These are phyloP conservation scores for Candolleomyces eurysporus DNA, from an alignment of 768 basidiomycete species.

Conservation along the genomic window DNA sequence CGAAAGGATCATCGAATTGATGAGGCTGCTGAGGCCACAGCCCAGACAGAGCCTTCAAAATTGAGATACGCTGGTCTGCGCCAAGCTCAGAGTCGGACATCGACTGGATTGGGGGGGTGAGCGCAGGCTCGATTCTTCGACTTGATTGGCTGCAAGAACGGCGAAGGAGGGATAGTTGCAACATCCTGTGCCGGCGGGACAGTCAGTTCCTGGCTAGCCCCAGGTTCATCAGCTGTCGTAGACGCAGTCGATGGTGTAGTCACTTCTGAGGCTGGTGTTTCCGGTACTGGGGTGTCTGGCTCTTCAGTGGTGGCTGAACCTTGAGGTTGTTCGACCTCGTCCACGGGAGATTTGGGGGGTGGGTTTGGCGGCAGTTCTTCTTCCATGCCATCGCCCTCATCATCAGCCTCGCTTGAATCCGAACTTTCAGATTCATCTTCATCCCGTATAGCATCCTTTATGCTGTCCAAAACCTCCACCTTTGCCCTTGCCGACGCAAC, in stretches of 20 bases:
- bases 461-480: slow-evolving; percentile 82
- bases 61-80: slow-evolving; percentile 58
- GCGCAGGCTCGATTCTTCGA: slow-evolving; percentile 32
- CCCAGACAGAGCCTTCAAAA: slow-evolving; percentile 80
- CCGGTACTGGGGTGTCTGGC: neutral
- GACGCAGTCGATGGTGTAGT: slow-evolving; percentile 2
- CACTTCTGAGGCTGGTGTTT: neutral
- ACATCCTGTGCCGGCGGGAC: slow-evolving; percentile 22
- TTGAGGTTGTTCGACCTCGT: neutral
- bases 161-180: slow-evolving; percentile 56
- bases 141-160: slow-evolving; percentile 42
- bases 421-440: slow-evolving; percentile 70
- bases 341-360: neutral
- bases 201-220: neutral
- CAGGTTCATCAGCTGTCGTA: neutral
- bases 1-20: slow-evolving; percentile 61
- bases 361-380: slow-evolving; percentile 23
- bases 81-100: slow-evolving; percentile 52
- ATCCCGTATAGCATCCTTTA: slow-evolving; percentile 83
- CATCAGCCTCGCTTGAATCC: slow-evolving; percentile 58
- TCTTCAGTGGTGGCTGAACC: neutral
- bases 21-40: slow-evolving; percentile 68
- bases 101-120: slow-evolving; percentile 47
- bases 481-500: slow-evolving; percentile 86
- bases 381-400: slow-evolving; percentile 51